Percentiles rank a stretch among this genome's conserved stretches.
phyloP scores from a whole-genome alignment of 768 basidiomycete species.

The Leccinum longicurvipes region DNA sequence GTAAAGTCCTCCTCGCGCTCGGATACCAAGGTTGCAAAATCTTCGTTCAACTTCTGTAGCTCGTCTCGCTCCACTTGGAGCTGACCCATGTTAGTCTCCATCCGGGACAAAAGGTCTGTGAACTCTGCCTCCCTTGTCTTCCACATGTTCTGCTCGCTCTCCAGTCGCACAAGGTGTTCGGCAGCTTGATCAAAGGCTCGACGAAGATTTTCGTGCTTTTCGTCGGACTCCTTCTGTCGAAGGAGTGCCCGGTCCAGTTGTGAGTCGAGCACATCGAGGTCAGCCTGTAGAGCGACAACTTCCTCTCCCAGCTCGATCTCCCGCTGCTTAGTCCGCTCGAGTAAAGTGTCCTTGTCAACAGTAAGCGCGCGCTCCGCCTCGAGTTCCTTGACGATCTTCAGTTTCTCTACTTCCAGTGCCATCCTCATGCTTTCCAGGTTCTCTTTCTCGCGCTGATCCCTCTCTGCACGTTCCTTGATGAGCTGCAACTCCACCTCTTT shows the following conservation, averaged over 20 bases:
- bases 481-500: slow-evolving; percentile 83
- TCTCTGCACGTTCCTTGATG: slow-evolving; percentile 80
- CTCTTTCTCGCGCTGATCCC: slow-evolving; percentile 79
- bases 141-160: slow-evolving; percentile 73
- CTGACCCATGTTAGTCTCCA: slow-evolving; percentile 57
- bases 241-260: slow-evolving; percentile 80
- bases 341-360: slow-evolving; percentile 77
- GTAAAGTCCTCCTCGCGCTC: slow-evolving; percentile 80
- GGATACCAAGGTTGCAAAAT: slow-evolving; percentile 61
- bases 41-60: slow-evolving; percentile 62
- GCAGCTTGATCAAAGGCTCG: slow-evolving; percentile 81
- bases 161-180: slow-evolving; percentile 79
- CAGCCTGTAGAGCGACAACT: slow-evolving; percentile 70
- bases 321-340: slow-evolving; percentile 82
- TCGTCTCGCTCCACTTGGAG: slow-evolving; percentile 59
- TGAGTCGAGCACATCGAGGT: slow-evolving; percentile 80
- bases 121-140: slow-evolving; percentile 61
- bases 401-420: slow-evolving; percentile 80
- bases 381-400: slow-evolving; percentile 75
- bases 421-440: slow-evolving; percentile 78
- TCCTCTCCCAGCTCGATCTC: slow-evolving; percentile 87
- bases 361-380: slow-evolving; percentile 77
- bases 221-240: slow-evolving; percentile 75
- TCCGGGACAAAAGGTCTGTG: slow-evolving; percentile 49
- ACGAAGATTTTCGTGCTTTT: slow-evolving; percentile 68